phyloP scores from a whole-genome alignment of 148 eudicot species.

The Persicaria maculosa region DNA sequence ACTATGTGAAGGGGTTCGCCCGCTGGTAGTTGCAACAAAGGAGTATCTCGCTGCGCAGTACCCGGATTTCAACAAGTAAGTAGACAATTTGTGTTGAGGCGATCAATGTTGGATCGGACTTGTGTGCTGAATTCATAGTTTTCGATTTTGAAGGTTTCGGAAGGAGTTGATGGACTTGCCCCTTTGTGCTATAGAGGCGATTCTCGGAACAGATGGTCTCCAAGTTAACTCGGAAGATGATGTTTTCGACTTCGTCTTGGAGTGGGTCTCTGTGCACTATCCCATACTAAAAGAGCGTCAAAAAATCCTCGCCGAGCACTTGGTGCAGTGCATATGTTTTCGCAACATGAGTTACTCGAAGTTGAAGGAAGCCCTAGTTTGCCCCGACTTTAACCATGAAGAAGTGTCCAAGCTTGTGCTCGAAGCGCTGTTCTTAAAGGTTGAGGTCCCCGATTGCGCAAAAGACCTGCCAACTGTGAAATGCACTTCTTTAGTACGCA shows the following conservation, averaged over 20 bases:
- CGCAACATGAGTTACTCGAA: conserved; percentile 76
- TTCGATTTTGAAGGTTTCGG: conserved; percentile 40
- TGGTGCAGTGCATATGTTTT: conserved; percentile 59
- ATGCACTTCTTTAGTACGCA: too few relatives aligned
- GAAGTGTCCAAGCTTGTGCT: too few relatives aligned
- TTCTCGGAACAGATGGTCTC: conserved; percentile 66
- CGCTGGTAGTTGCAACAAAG: conserved; percentile 65
- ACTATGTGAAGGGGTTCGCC: conserved; percentile 68
- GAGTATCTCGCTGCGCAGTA: conserved; percentile 62
- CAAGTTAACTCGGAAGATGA: conserved; percentile 88
- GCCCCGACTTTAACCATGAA: too few relatives aligned
- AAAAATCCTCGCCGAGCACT: conserved; percentile 59
- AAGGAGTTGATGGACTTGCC: conserved; percentile 70
- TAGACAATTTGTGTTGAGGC: neutral
- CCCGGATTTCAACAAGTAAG: conserved; percentile 62
- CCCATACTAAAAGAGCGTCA: conserved; percentile 67
- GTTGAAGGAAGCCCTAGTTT: conserved; percentile 58
- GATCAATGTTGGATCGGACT: neutral
- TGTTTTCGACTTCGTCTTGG: conserved; percentile 64
- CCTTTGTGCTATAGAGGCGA: conserved; percentile 70
- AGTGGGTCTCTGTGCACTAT: conserved; percentile 59
- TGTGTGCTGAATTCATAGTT: too few relatives aligned
- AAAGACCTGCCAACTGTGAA: too few relatives aligned
- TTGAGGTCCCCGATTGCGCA: too few relatives aligned
- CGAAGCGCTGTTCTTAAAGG: too few relatives aligned